Base-by-base conservation (phyloP, 225 moss, liverwort and hornwort species). In the Bryum argenteum region DNA sequence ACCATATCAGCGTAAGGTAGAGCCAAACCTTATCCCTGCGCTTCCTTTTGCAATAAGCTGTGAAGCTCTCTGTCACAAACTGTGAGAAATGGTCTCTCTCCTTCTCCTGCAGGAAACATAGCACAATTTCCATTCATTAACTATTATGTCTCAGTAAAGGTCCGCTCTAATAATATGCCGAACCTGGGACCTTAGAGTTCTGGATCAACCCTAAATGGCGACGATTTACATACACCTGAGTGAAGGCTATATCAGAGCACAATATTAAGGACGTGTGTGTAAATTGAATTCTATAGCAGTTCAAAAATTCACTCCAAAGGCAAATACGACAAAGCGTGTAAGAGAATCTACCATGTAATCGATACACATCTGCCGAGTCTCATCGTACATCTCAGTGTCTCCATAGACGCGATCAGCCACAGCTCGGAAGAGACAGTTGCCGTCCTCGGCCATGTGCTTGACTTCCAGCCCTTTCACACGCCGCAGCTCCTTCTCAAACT, bases 301-400 rank as follows among this genome's bases (percentile, higher is more conserved):
- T 24, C 74, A 50, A 42, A 50, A 14, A 12, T 62, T 18, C 18
- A 40, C 40, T 54, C 16, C 28, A 63, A 3, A 58, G 6, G 5
- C 33, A 24, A 13, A 54, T n/a, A 39, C 20, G 11, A 70, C 52
- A 26, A 74, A 54, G 71, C 41, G 24, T 72, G 67, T 56, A 57
- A 47, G 67, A 73, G 71, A 33, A 73, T 71, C 47, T 77, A 90
- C 96, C 93, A 96, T 93, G 74, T 96, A 96, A 80, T 96, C 93
- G 77, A 96, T 93, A 76, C 93, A 93, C 90, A 96, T 90, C 82
- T 96, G 93, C 65, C 96, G 93, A 43, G 91, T 90, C 69, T 93
- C 96, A 69, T 93, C 91, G 66, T 96, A 93, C 96, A 96, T 96
- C 70, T 96, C 96, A 73, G 93, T 87, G 75, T 96, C 96, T 65